phyloP scores from a whole-genome alignment of 2,329 filamentous ascomycete genomes.

The Rosellinia necatrix region DNA sequence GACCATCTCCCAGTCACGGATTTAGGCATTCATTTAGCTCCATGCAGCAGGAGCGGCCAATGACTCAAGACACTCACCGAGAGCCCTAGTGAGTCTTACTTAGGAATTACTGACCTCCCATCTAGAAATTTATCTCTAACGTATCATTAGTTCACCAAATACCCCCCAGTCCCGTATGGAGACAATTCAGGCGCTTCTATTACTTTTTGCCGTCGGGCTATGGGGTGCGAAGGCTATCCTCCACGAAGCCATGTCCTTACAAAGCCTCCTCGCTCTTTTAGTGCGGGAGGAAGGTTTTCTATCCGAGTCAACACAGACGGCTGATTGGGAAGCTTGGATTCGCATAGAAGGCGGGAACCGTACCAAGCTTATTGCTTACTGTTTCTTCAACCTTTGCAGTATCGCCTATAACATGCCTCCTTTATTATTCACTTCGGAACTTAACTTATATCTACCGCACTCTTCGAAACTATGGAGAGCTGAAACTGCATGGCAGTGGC shows the following conservation, averaged over 20 bases:
- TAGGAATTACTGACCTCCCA: neutral
- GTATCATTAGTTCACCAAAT: conserved; percentile 53
- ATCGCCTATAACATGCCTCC: conserved; percentile 66
- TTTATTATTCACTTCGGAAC: conserved; percentile 60
- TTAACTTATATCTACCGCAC: conserved; percentile 60
- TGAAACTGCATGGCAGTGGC: conserved; percentile 63
- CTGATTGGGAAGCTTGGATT: conserved; percentile 65
- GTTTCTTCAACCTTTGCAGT: conserved; percentile 66
- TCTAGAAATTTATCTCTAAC: conserved; percentile 1
- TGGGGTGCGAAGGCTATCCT: conserved; percentile 66
- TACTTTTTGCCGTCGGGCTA: conserved; percentile 64
- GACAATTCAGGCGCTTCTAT: conserved; percentile 66
- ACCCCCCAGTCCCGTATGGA: conserved; percentile 64
- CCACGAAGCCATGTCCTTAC: conserved; percentile 62
- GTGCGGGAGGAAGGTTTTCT: conserved; percentile 63
- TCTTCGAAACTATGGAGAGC: conserved; percentile 62
- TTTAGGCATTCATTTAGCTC: conserved; percentile 64
- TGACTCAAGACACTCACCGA: conserved; percentile 62
- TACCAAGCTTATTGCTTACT: conserved; percentile 65
- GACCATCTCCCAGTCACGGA: conserved; percentile 61
- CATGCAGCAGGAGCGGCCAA: conserved; percentile 59
- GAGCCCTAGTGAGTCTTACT: conserved; percentile 59
- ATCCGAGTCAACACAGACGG: conserved; percentile 52
- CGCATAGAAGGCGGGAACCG: conserved; percentile 60
- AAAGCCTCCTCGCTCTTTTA: conserved; percentile 61